Evolutionary conservation across 768 basidiomycete genomes (phyloP).

Genomic region (Podaxis carcinomalis): DNA sequence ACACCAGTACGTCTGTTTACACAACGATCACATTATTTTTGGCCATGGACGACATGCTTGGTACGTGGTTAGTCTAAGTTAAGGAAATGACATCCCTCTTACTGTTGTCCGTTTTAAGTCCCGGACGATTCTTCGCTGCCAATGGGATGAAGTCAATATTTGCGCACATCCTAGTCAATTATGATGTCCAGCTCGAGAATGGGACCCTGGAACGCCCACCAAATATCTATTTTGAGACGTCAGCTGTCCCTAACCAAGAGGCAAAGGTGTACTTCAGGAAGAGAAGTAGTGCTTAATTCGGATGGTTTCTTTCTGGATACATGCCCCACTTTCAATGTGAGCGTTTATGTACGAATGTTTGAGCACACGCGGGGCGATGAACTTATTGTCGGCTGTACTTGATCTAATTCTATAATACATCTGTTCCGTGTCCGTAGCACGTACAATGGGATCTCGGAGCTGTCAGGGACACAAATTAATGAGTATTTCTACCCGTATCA

Average conservation of each 20-base stretch:
- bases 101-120: slow-evolving; percentile 16
- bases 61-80: slow-evolving; percentile 9
- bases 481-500: too few relatives aligned
- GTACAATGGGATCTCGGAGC: too few relatives aligned
- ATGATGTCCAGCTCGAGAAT: slow-evolving; percentile 28
- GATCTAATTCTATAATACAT: too few relatives aligned
- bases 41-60: slow-evolving; percentile 33
- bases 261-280: slow-evolving; percentile 4
- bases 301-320: neutral
- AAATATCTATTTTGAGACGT: neutral
- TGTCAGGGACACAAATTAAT: too few relatives aligned
- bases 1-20: slow-evolving; percentile 29
- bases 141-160: slow-evolving; percentile 35
- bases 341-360: too few relatives aligned
- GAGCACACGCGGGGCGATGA: too few relatives aligned
- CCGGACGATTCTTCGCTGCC: slow-evolving; percentile 39
- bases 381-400: too few relatives aligned
- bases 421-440: too few relatives aligned
- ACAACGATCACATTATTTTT: slow-evolving; percentile 31
- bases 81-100: neutral
- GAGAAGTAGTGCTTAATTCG: neutral
- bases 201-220: slow-evolving; percentile 1
- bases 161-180: slow-evolving; percentile 30
- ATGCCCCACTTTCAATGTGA: neutral
- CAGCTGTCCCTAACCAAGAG: slow-evolving; percentile 1